phyloP scores from a whole-genome alignment of 805 yeast species.

The Lipomyces kockii region DNA sequence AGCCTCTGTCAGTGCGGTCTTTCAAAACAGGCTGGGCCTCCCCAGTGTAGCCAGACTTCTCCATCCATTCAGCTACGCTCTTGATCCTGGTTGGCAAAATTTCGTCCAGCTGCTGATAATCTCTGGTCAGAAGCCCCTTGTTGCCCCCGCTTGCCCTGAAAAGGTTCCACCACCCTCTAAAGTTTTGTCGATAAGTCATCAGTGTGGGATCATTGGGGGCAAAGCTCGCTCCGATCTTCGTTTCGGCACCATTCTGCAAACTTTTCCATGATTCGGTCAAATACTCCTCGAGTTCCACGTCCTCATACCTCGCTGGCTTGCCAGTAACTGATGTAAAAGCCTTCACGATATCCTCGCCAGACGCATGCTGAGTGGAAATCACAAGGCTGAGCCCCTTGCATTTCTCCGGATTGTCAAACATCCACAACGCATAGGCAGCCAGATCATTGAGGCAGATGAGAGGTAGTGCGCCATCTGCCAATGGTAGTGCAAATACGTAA shows the following conservation, averaged over 20 bases:
- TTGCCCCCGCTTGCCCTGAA: neutral
- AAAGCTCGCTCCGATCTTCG: neutral
- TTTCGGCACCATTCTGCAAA: neutral
- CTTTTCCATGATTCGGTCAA: neutral
- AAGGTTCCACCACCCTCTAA: neutral
- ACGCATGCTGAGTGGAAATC: neutral
- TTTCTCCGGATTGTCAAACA: conserved; percentile 1
- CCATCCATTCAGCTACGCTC: neutral
- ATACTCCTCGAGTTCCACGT: neutral
- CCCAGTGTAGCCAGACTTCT: neutral
- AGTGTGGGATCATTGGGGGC: neutral
- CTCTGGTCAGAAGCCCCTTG: neutral
- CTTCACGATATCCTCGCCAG: neutral
- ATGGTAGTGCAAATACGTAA: neutral
- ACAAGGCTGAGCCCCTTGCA: neutral
- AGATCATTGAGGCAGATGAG: neutral
- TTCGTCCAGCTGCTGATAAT: neutral
- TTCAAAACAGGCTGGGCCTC: conserved; percentile 1
- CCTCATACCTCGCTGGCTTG: conserved; percentile 1
- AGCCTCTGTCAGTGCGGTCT: neutral
- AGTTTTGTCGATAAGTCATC: conserved; percentile 1
- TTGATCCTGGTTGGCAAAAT: neutral
- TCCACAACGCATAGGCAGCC: neutral
- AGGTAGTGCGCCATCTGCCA: neutral
- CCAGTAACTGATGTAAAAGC: neutral